A percentile compares a stretch with the other conserved stretches of the same genome.
Conservation (phyloP, 2,329 filamentous ascomycete genomes). For the Colletotrichum sidae region DNA sequence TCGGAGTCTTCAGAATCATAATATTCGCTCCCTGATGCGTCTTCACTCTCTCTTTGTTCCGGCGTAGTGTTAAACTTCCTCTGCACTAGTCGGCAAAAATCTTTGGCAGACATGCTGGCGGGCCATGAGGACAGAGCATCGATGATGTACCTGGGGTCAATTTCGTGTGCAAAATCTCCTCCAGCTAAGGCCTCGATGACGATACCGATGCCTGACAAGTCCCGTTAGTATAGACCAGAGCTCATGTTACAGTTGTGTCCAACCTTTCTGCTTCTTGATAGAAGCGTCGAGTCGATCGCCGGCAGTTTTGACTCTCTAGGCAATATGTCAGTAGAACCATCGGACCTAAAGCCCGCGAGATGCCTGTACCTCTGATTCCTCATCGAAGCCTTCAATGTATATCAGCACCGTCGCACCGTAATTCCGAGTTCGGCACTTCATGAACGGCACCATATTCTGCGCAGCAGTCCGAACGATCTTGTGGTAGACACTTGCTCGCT, state of each 20-base stretch:
- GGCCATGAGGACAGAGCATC: conserved; percentile 12
- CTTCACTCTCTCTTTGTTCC: neutral
- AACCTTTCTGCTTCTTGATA: conserved; percentile 11
- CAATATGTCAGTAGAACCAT: neutral
- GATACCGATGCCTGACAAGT: conserved; percentile 41
- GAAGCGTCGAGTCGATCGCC: neutral
- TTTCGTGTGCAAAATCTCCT: conserved; percentile 13
- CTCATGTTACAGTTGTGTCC: too few relatives aligned
- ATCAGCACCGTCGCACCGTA: neutral
- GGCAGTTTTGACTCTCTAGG: neutral
- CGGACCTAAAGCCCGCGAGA: too few relatives aligned
- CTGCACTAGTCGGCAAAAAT: neutral
- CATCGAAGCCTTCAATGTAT: neutral
- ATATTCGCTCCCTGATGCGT: neutral
- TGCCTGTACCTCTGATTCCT: neutral
- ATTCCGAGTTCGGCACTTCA: conserved; percentile 17
- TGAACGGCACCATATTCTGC: neutral
- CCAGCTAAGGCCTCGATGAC: conserved; percentile 37
- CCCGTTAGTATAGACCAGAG: neutral
- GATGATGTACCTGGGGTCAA: conserved; percentile 3
- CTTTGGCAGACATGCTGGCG: neutral
- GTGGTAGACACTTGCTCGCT: conserved; percentile 12
- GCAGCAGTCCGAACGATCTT: conserved; percentile 11
- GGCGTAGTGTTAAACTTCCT: neutral
- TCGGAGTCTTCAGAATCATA: too few relatives aligned